Evolutionary conservation across 2,329 filamentous ascomycete species (phyloP).

Genomic region (Penicillium frequentans): DNA sequence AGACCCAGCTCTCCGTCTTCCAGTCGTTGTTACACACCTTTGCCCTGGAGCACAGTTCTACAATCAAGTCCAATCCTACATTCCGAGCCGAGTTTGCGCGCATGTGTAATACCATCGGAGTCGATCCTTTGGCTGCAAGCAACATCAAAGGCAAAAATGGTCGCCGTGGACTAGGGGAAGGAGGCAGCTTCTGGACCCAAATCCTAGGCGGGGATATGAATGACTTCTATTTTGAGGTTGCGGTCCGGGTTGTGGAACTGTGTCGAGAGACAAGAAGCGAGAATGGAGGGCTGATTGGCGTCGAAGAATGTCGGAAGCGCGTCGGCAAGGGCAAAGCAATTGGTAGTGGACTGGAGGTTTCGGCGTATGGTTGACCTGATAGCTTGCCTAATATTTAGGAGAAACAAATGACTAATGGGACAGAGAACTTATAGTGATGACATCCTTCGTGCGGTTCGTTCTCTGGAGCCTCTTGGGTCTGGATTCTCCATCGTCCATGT

Average conservation of each 20-base stretch:
- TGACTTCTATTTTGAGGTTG: constrained; percentile 98
- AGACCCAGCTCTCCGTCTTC: constrained; percentile 93
- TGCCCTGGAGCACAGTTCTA: constrained; percentile 88
- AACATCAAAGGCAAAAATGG: constrained; percentile 53
- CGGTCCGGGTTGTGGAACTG: constrained; percentile 91
- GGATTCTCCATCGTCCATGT: constrained; percentile 84
- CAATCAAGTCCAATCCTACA: constrained; percentile 90
- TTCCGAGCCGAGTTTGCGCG: constrained; percentile 97
- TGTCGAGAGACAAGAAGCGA: constrained; percentile 82
- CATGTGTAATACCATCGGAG: constrained; percentile 96
- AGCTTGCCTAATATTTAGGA: background rate
- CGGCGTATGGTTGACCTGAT: constrained; percentile 59
- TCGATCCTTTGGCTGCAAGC: constrained; percentile 82
- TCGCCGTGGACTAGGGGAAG: constrained; percentile 45
- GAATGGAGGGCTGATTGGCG: constrained; percentile 87
- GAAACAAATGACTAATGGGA: background rate
- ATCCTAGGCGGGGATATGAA: constrained; percentile 88
- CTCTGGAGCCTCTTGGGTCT: constrained; percentile 81
- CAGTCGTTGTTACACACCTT: constrained; percentile 94
- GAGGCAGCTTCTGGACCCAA: constrained; percentile 84
- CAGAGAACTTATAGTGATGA: constrained; percentile 63
- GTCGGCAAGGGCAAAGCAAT: constrained; percentile 73
- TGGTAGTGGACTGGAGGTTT: constrained; percentile 73
- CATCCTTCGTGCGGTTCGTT: constrained; percentile 82
- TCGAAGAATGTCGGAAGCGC: constrained; percentile 75